Conservation (phyloP, 345 rosid genomes). For the Arabis alpina region DNA sequence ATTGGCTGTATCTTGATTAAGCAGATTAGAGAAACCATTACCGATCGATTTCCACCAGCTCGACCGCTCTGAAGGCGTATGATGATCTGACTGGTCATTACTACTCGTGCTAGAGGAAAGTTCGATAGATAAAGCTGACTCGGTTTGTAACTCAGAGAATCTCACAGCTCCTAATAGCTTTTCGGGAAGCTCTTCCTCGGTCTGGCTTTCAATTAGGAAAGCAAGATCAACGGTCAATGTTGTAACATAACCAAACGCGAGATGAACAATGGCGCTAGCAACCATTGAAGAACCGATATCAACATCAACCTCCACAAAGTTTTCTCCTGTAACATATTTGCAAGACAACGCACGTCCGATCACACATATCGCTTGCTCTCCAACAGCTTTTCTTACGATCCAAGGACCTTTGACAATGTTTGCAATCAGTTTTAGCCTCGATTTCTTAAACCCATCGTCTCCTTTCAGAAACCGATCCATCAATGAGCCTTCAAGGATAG, state of each 20-base stretch:
- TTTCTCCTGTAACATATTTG: constrained; percentile 55
- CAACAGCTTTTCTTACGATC: constrained; percentile 96
- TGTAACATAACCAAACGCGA: constrained; percentile 86
- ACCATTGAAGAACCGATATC: constrained; percentile 98
- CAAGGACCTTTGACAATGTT: constrained; percentile 97
- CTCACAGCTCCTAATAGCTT: constrained; percentile 75
- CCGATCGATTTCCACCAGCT: constrained; percentile 89
- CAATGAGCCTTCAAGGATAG: constrained; percentile 73
- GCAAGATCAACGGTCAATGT: constrained; percentile 93
- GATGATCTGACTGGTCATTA: constrained; percentile 28
- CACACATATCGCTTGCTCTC: constrained; percentile 94
- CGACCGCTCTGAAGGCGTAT: constrained; percentile 54
- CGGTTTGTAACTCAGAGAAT: constrained; percentile 75
- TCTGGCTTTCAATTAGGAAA: constrained; percentile 81
- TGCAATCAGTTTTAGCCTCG: constrained; percentile 90
- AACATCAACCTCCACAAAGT: constrained; percentile 78
- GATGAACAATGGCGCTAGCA: constrained; percentile 91
- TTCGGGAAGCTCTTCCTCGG: constrained; percentile 90
- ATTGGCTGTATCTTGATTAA: constrained; percentile 63
- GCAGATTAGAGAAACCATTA: constrained; percentile 72
- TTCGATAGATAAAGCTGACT: constrained; percentile 58
- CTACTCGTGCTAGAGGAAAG: constrained; percentile 34
- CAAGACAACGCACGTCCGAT: constrained; percentile 87
- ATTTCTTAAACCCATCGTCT: constrained; percentile 72
- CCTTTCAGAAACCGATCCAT: constrained; percentile 75